A percentile compares a stretch with the other conserved stretches of the same genome.
Conservation (phyloP, 768 basidiomycete species). For the Panus rudis region DNA sequence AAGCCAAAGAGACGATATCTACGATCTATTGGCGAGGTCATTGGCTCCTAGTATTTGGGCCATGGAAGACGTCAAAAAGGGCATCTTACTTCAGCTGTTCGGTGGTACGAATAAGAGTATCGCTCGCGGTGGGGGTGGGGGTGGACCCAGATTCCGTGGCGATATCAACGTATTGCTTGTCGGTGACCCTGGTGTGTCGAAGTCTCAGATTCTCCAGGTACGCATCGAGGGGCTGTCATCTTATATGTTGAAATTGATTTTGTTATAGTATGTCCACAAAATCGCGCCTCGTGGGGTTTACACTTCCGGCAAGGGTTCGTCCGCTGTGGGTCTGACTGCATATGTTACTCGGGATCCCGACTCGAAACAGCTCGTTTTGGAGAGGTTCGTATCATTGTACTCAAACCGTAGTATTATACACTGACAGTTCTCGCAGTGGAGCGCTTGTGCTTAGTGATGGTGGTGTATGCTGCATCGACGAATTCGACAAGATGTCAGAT, state of each 20-base stretch:
- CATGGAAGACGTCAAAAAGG: slow-evolving; percentile 99
- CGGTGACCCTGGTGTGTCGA: slow-evolving; percentile 95
- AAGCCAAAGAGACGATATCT: slow-evolving; percentile 71
- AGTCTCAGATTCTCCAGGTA: slow-evolving; percentile 91
- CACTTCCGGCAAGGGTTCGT: slow-evolving; percentile 96
- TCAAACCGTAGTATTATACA: slow-evolving; percentile 2
- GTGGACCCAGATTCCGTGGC: slow-evolving; percentile 93
- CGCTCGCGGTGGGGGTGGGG: slow-evolving; percentile 86
- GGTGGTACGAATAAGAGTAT: slow-evolving; percentile 98
- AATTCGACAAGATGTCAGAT: slow-evolving; percentile 99
- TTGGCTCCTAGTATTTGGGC: slow-evolving; percentile 96
- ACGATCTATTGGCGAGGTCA: slow-evolving; percentile 76
- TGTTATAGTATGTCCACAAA: slow-evolving; percentile 88
- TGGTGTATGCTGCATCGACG: slow-evolving; percentile 97
- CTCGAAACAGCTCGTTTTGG: slow-evolving; percentile 94
- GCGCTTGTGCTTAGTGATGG: slow-evolving; percentile 93
- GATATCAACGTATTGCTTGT: slow-evolving; percentile 98
- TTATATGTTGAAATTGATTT: background rate
- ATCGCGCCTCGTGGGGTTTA: slow-evolving; percentile 97
- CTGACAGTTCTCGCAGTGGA: slow-evolving; percentile 44
- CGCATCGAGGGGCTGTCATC: too few relatives aligned
- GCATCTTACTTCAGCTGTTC: slow-evolving; percentile 91
- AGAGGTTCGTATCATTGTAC: slow-evolving; percentile 51
- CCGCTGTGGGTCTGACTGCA: slow-evolving; percentile 96
- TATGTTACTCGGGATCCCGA: slow-evolving; percentile 98